Evolutionary conservation across 2,329 filamentous ascomycete genomes (phyloP).

Genomic region (Volutella citrinella): DNA sequence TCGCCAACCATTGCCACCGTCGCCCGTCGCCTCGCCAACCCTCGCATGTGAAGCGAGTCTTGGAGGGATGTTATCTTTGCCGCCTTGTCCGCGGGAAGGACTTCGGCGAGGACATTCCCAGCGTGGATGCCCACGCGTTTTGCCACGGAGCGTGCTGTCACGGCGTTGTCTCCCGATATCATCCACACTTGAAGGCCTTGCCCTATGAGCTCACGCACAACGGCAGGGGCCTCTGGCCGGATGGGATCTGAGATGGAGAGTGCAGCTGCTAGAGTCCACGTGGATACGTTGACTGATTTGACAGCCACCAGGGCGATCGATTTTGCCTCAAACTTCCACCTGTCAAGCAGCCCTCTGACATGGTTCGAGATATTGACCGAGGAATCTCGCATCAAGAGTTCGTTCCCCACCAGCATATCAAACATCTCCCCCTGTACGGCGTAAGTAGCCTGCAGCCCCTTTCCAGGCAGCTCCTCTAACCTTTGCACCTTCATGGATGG

Average conservation of each 20-base stretch:
- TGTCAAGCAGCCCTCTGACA: constrained; percentile 38
- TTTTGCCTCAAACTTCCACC: constrained; percentile 62
- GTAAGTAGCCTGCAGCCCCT: constrained; percentile 63
- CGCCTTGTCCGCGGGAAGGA: constrained; percentile 80
- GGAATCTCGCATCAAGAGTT: constrained; percentile 59
- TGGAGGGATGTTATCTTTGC: constrained; percentile 66
- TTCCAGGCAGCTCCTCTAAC: constrained; percentile 68
- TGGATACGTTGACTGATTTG: constrained; percentile 20
- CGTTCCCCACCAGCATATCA: constrained; percentile 68
- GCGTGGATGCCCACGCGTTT: constrained; percentile 69
- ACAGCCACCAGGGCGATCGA: constrained; percentile 60
- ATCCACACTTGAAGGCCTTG: constrained; percentile 79
- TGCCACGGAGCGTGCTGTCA: constrained; percentile 79
- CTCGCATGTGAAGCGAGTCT: constrained; percentile 41
- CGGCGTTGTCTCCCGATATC: constrained; percentile 87
- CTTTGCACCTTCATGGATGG: constrained; percentile 33
- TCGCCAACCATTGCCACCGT: constrained; percentile 82
- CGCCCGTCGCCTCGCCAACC: constrained; percentile 37
- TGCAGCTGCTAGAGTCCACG: constrained; percentile 56
- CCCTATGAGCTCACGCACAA: constrained; percentile 62
- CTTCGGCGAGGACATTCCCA: constrained; percentile 78
- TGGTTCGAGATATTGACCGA: constrained; percentile 36
- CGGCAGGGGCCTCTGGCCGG: constrained; percentile 64
- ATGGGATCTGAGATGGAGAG: constrained; percentile 81
- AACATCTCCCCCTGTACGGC: constrained; percentile 24